phyloP scores from a whole-genome alignment of 306 rosid species.

The Medicago truncatula region DNA sequence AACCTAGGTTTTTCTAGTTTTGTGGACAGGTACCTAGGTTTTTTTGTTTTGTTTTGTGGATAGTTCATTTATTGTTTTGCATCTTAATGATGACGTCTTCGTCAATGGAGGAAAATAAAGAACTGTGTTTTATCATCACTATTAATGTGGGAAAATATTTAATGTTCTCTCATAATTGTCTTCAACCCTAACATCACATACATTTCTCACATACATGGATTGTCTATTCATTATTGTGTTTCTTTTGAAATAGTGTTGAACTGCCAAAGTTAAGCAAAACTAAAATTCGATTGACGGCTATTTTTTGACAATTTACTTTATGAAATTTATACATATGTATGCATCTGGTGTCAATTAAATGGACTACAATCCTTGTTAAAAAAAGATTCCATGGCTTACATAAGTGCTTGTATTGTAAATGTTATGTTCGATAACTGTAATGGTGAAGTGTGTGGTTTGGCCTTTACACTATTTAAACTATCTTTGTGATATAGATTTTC shows the following conservation, averaged over 20 bases:
- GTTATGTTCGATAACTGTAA: constrained; percentile 31
- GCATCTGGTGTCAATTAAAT: background rate
- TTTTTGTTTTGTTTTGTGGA: background rate
- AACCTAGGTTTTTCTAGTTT: background rate
- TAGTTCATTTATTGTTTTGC: constrained; percentile 27
- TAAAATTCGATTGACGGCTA: background rate
- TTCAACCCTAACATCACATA: constrained; percentile 12
- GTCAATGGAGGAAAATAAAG: background rate
- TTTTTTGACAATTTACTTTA: constrained; percentile 2
- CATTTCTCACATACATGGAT: background rate
- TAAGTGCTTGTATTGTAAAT: constrained; percentile 2
- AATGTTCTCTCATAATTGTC: constrained; percentile 5
- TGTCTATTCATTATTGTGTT: constrained; percentile 25
- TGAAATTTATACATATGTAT: background rate
- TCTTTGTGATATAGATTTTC: constrained; percentile 19
- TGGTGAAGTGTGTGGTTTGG: constrained; percentile 32
- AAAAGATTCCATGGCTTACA: background rate
- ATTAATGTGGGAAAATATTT: background rate
- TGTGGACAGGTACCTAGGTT: background rate
- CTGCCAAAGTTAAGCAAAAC: background rate
- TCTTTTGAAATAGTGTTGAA: constrained; percentile 1
- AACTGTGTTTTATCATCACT: background rate
- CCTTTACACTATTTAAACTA: constrained; percentile 3
- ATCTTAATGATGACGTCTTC: constrained; percentile 19
- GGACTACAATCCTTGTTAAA: background rate